phyloP scores from a whole-genome alignment of 2,329 filamentous ascomycete genomes.

The Fusarium citri region DNA sequence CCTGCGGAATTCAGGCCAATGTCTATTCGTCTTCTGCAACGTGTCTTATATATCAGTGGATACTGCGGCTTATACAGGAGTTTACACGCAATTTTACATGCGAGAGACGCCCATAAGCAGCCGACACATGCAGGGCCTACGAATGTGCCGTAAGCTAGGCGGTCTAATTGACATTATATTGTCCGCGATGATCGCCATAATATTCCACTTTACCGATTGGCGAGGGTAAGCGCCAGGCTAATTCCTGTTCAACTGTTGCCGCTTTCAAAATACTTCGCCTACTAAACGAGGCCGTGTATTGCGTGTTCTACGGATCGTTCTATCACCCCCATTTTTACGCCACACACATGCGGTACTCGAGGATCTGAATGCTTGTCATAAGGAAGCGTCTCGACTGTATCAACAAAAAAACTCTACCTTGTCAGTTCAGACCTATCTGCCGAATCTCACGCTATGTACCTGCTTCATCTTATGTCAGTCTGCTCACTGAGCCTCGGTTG shows the following conservation, averaged over 20 bases:
- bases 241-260: neutral
- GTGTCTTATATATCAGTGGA: neutral
- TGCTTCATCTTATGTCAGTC: neutral
- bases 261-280: neutral
- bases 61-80: neutral
- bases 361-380: slow-evolving; percentile 4
- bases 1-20: neutral
- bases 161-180: neutral
- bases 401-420: neutral
- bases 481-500: neutral
- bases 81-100: neutral
- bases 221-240: neutral
- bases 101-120: neutral
- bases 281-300: neutral
- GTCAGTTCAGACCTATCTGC: neutral
- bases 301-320: neutral
- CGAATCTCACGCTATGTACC: neutral
- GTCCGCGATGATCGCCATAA: neutral
- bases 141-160: neutral
- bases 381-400: neutral
- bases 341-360: neutral
- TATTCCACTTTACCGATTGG: neutral
- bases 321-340: slow-evolving; percentile 1
- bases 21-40: neutral
- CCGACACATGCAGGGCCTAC: neutral